Conservation (phyloP, 176 grass and related monocot species). For the Triticum timopheevii region DNA sequence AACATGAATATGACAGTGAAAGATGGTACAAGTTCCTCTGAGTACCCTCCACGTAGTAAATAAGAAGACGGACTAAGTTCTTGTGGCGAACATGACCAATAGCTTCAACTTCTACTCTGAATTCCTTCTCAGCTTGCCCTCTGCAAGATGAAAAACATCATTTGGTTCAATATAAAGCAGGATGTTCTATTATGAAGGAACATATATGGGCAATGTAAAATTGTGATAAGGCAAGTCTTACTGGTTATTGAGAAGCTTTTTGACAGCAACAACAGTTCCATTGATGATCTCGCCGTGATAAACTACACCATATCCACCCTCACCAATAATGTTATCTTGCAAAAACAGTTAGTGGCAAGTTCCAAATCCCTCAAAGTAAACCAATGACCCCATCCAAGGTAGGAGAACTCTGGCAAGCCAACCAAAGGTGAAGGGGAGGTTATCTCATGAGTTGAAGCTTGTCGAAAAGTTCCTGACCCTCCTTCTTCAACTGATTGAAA, state of each 20-base stretch:
- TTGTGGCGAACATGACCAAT: conserved; percentile 92
- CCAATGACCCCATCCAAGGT: conserved; percentile 82
- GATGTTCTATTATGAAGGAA: background rate
- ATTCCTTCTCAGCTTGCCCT: conserved; percentile 88
- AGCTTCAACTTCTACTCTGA: conserved; percentile 86
- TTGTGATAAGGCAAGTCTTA: conserved; percentile 31
- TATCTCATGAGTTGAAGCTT: conserved; percentile 52
- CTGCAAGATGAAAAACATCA: conserved; percentile 37
- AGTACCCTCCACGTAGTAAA: conserved; percentile 77
- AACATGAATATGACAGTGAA: conserved; percentile 20
- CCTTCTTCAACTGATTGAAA: conserved; percentile 73
- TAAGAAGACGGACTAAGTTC: conserved; percentile 75
- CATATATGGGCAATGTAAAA: background rate
- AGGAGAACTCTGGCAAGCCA: conserved; percentile 71
- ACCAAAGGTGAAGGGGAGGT: conserved; percentile 73
- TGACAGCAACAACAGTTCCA: conserved; percentile 67
- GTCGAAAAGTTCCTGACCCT: conserved; percentile 51
- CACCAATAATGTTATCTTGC: conserved; percentile 70
- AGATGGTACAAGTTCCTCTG: conserved; percentile 51
- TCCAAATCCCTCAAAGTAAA: conserved; percentile 81
- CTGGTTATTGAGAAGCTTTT: conserved; percentile 78
- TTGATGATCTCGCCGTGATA: conserved; percentile 67
- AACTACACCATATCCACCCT: conserved; percentile 83
- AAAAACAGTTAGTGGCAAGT: conserved; percentile 65
- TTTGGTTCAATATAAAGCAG: background rate